Conservation (phyloP, 2,329 filamentous ascomycete species). For the Sclerotinia trifoliorum region DNA sequence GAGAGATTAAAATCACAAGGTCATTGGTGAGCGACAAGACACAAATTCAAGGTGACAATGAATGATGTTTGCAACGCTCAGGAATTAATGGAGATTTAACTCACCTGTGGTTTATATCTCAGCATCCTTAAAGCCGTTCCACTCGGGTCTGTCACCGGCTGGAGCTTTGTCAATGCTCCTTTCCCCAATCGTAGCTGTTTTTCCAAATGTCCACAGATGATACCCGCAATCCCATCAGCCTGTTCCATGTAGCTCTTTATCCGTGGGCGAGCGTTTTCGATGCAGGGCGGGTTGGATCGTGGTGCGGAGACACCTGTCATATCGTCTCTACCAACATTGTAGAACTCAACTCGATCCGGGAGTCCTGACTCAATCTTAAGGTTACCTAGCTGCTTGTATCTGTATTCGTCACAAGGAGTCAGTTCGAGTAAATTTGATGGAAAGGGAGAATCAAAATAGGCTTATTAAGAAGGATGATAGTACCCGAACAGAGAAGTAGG, state of each 20-base stretch:
- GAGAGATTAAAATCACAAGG: not conserved
- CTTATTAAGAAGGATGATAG: not conserved
- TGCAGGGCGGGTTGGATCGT: not conserved
- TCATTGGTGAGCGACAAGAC: not conserved
- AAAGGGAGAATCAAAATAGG: not conserved
- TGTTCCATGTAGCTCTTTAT: slow-evolving; percentile 4
- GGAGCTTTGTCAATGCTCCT: slow-evolving; percentile 46
- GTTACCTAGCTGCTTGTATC: not conserved
- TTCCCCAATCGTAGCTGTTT: slow-evolving; percentile 7
- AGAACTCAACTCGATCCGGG: not conserved
- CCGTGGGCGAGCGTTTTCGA: not conserved
- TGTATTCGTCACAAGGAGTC: not conserved
- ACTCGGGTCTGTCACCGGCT: slow-evolving; percentile 1
- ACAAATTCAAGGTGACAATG: slow-evolving; percentile 37
- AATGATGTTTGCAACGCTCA: not conserved
- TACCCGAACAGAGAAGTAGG: not conserved
- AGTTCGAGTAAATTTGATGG: not conserved
- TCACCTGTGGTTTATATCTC: slow-evolving; percentile 25
- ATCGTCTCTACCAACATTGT: not conserved
- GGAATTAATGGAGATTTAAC: not conserved
- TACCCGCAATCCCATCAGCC: not conserved
- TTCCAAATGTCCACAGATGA: not conserved
- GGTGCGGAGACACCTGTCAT: not conserved
- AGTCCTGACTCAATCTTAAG: not conserved
- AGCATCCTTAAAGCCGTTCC: slow-evolving; percentile 22